phyloP scores from a whole-genome alignment of 1,284 basidiomycete genomes.

The Amylostereum areolatum region DNA sequence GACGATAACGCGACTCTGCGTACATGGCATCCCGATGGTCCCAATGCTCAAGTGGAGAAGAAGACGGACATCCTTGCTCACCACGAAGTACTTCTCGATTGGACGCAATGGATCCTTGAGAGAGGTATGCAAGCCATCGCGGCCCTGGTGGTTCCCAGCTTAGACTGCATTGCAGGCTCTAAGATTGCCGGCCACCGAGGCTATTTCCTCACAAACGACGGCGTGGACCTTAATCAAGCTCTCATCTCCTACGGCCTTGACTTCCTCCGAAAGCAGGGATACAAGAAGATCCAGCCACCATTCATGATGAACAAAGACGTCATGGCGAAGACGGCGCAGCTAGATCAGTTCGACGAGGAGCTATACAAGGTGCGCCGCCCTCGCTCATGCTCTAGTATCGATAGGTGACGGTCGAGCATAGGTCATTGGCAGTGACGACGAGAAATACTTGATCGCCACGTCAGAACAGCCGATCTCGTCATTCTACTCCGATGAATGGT shows the following conservation, averaged over 20 bases:
- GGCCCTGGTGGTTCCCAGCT: not conserved
- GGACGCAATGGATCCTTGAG: conserved; percentile 94
- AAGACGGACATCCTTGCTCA: conserved; percentile 84
- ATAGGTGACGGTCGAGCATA: conserved; percentile 20
- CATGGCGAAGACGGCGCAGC: conserved; percentile 97
- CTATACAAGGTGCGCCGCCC: conserved; percentile 76
- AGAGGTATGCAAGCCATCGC: conserved; percentile 52
- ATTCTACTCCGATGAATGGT: conserved; percentile 95
- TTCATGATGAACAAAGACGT: conserved; percentile 99
- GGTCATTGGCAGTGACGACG: conserved; percentile 88
- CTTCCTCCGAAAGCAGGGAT: conserved; percentile 78
- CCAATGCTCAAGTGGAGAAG: conserved; percentile 54
- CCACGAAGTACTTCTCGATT: conserved; percentile 91
- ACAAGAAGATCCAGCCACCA: conserved; percentile 95
- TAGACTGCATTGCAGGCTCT: conserved; percentile 47
- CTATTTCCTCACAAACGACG: conserved; percentile 94
- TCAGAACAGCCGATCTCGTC: conserved; percentile 98
- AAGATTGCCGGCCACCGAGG: conserved; percentile 96
- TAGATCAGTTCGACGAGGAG: conserved; percentile 98
- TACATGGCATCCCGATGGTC: conserved; percentile 86
- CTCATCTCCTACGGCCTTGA: conserved; percentile 94
- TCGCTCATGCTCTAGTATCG: not conserved
- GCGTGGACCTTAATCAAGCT: conserved; percentile 96
- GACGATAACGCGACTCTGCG: conserved; percentile 85
- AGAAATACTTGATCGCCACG: conserved; percentile 98